Base-by-base conservation (phyloP, 2,329 filamentous ascomycete species). In the Dendrostoma leiphaemia region DNA sequence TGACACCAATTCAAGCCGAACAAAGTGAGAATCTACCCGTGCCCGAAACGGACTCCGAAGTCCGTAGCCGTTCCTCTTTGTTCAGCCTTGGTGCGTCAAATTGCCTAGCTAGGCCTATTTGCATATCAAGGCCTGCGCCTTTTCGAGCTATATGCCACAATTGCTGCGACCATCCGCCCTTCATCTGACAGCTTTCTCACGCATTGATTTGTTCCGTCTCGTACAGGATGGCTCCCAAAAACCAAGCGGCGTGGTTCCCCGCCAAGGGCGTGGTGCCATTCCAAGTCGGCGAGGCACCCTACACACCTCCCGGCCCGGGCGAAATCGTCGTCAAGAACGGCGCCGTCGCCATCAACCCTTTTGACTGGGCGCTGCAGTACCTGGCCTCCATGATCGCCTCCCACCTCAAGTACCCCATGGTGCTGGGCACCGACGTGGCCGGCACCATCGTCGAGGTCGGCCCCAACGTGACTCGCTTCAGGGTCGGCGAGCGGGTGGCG, bases 381-480 rank as follows among this genome's bases (percentile, higher is more conserved):
- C 24, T 53, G 19, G 68, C 65, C 28, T 54, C 70, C 43, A 34
- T 57, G 19, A 32, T 60, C 10, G 52, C 57, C 8, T 60, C 68
- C 45, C 53, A 70, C 24, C 51, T 71, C 57, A 64, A 51, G 4
- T 68, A 63, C 31, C 68, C 68, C 1, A 56, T 38, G 1, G 59
- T 71, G 31, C 50, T 67, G 9, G 67, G 68, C 9, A 57, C 45
- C 21, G 68, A 62, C 56, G 63, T 62, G 37, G 61, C 69, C 9
- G 67, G 69, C 19, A 60, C 61, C 26, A 63, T 70, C 6, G 56
- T 64, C 26, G 61, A 65, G 31, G 56, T 69, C n/a, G 66, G 67
- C n/a, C 41, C 58, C 8, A 54, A 57, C 40, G 49, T 59, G 6
- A 51, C 44, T 31, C 51, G 58, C 3, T 69, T 70, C 55, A 64